Evolutionary conservation across 1,284 basidiomycete genomes (phyloP), one percentile per base, ranked within the genome.

Genomic region (Blastosporella zonata): DNA sequence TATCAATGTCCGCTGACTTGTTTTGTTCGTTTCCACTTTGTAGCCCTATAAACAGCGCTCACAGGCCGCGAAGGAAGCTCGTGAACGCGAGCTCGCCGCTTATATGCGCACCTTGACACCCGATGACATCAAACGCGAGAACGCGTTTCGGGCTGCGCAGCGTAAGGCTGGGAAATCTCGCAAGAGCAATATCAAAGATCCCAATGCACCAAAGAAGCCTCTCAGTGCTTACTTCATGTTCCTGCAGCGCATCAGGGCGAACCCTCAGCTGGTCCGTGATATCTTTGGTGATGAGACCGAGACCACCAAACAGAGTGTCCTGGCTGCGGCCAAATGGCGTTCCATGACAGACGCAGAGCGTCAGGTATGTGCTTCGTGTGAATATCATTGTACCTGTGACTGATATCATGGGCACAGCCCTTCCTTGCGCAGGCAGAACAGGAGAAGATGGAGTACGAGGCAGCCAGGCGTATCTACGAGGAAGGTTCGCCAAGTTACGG

Each of bases 141-240:
- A 97, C 67, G 77, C 77, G 4, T 97, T 87, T 72, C 85, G 94
- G 38, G 84, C 94, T 29, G 91, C 91, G 35, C 93, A 96, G 70
- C 84, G 94, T 55, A 93, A 93, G 69, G 88, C 92, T 15, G 95
- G 94, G 62, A 93, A 94, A 69, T 93, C 90, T 44, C 79, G 93
- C 59, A 92, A 90, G 77, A 88, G 90, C 55, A 97, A 97, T 67
- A 87, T 97, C 69, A 96, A 96, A 74, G 93, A 97, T 65, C 93
- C 93, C 22, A 95, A 97, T 63, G 94, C 93, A 15, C 94, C 94
- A 7, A 95, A 95, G 82, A 96, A 96, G 68, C 94, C 94, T 2
- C 80, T 97, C 23, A 89, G 84, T 60, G 93, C 94, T 2, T 97
- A 97, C 66, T 97, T 97, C 61, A 88, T 96, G 81, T 97, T 95